phyloP scores from a whole-genome alignment of 495 filamentous ascomycete species.

The Neurospora hispaniola region DNA sequence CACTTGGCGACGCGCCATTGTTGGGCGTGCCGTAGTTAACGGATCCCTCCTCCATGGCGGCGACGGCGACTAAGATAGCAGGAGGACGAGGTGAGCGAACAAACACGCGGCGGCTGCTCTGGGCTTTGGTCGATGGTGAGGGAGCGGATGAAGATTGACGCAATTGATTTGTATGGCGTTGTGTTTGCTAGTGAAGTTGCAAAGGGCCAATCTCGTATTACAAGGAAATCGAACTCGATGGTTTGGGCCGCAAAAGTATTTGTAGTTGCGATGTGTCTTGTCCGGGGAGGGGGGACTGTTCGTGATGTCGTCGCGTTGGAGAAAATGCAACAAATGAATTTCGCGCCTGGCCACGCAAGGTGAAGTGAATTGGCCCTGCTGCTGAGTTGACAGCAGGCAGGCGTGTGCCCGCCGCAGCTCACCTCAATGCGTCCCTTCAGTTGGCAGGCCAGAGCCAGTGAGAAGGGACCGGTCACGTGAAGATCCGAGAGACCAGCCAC shows the following conservation, averaged over 20 bases:
- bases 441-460: background rate
- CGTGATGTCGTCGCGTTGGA: constrained; percentile 25
- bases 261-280: constrained; percentile 9
- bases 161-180: constrained; percentile 1
- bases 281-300: constrained; percentile 9
- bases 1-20: constrained; percentile 38
- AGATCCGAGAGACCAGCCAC: background rate
- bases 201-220: background rate
- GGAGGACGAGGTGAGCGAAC: background rate
- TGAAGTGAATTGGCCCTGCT: constrained; percentile 1
- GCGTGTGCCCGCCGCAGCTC: background rate
- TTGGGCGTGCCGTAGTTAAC: constrained; percentile 43
- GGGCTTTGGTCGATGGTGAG: background rate
- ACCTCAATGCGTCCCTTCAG: background rate
- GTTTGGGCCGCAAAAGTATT: constrained; percentile 9
- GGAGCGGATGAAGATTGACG: background rate
- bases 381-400: background rate
- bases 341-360: constrained; percentile 17
- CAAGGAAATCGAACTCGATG: constrained; percentile 4
- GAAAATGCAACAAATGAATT: constrained; percentile 14
- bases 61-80: constrained; percentile 7
- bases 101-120: background rate
- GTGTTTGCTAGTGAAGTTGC: background rate
- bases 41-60: constrained; percentile 44
- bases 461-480: background rate